Evolutionary conservation across 1,284 basidiomycete species (phyloP).

Genomic region (Calocybe gambosa): DNA sequence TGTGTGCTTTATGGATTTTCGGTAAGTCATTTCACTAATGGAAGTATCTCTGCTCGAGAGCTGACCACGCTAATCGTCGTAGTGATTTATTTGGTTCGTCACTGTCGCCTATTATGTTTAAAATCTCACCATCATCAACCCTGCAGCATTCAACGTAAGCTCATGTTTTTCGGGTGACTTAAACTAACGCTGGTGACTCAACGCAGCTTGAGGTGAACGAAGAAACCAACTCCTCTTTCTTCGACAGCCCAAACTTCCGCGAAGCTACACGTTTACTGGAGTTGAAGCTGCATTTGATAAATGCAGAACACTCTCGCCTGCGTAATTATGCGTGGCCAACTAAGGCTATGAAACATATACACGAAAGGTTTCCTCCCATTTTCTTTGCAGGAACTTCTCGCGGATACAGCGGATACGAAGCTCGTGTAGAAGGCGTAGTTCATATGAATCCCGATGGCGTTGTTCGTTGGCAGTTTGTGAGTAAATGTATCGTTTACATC

Average conservation of each 20-base stretch:
- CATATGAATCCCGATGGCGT: conserved; percentile 45
- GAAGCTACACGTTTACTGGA: conserved; percentile 61
- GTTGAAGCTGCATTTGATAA: conserved; percentile 45
- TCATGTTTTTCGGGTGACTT: conserved; percentile 2
- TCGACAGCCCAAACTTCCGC: conserved; percentile 48
- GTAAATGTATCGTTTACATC: conserved; percentile 19
- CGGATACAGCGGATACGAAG: conserved; percentile 38
- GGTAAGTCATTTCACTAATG: conserved; percentile 32
- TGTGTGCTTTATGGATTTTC: conserved; percentile 71
- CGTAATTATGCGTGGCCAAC: conserved; percentile 8
- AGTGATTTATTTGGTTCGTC: conserved; percentile 55
- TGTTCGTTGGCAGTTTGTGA: conserved; percentile 61
- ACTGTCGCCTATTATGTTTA: background rate
- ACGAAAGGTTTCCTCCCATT: conserved; percentile 33
- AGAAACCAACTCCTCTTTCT: conserved; percentile 43
- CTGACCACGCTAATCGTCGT: background rate
- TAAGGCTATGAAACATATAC: background rate
- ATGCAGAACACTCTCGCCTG: conserved; percentile 24
- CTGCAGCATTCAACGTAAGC: conserved; percentile 57
- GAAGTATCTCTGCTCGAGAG: background rate
- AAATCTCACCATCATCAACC: background rate
- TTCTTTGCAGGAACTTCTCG: conserved; percentile 49
- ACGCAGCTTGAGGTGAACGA: conserved; percentile 22
- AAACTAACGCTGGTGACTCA: background rate
- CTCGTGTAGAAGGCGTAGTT: conserved; percentile 50